Base-by-base conservation (phyloP, 2,329 filamentous ascomycete species). In the Dactylellina leptospora region DNA sequence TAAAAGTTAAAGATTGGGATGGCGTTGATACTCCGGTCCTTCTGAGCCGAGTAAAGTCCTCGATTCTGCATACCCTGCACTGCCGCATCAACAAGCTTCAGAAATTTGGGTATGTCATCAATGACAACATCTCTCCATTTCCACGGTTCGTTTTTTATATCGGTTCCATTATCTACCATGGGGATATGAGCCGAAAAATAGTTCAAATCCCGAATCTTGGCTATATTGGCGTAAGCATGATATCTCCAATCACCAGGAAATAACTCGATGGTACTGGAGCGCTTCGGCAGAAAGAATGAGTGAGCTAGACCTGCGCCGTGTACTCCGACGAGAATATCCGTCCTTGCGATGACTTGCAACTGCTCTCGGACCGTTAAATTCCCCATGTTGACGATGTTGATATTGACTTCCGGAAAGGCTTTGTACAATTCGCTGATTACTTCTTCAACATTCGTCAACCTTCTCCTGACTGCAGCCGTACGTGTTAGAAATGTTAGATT, bases 241-340 rank as follows among this genome's bases (percentile, higher is more conserved):
- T 80, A 76, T 16, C 76, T 73, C n/a, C 81, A 66, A 3, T 76
- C 76, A 1, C 74, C 68, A 1, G 82, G 82, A 27, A 80, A 74
- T 25, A 83, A 82, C 76, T 84, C 82, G 2, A 83, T 79, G 5
- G 83, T 74, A 10, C 72, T 75, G 1, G 75, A 70, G 27, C 75
- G 74, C n/a, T 74, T 47, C 0, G 74, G 74, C 18, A 78, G 38
- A 18, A 72, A 73, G 28, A 62, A 68, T 1, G 74, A 73, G 66
- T 83, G 81, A 1, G 81, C 80, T 11, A 83, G 75, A 0, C 80
- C 82, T 0, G 81, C 81, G 42, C 82, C 82, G 74, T 83, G 81
- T 0, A 81, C 79, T 25, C 81, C 81, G 3, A 82, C 78, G 4
- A 83, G 76, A 10, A 83, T 70, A 64, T 83, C 81, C 0, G 81